A percentile compares a stretch with the other conserved stretches of the same genome.
Evolutionary conservation across 202 grass and related monocot species (phyloP).

Genomic region (Dendrocalamus latiflorus): DNA sequence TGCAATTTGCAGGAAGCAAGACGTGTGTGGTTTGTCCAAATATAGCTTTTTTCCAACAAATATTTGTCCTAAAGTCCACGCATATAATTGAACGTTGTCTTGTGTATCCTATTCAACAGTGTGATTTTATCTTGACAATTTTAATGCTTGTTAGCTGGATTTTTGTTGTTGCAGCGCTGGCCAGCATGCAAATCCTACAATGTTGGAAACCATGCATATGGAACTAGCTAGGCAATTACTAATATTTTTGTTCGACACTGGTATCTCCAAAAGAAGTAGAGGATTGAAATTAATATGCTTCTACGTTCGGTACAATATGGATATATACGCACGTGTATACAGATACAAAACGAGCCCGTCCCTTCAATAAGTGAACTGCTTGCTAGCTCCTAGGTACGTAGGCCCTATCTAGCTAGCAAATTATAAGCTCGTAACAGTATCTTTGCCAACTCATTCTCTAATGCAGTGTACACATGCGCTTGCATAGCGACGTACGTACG

Average conservation of each 20-base stretch:
- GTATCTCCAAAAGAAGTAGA: neutral
- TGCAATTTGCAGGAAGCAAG: conserved; percentile 20
- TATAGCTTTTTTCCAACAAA: conserved; percentile 1
- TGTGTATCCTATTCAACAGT: neutral
- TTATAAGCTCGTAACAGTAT: neutral
- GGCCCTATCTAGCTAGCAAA: neutral
- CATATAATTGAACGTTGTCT: neutral
- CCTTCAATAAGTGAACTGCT: conserved; percentile 7
- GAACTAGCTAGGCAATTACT: neutral
- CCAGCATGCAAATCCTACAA: neutral
- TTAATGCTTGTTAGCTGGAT: neutral
- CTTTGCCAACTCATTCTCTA: conserved; percentile 18
- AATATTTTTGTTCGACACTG: neutral
- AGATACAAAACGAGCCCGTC: neutral
- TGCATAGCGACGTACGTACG: neutral
- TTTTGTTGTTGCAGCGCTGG: neutral
- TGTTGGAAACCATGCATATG: neutral
- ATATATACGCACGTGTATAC: neutral
- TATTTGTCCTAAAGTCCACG: too few species aligned
- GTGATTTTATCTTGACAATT: neutral
- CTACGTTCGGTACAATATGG: neutral
- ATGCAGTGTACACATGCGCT: too few species aligned
- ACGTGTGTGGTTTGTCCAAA: conserved; percentile 2
- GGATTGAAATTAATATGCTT: neutral
- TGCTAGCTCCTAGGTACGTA: neutral